Evolutionary conservation across 2,329 filamentous ascomycete species (phyloP), one percentile per base, ranked within the genome.

Genomic region (Pseudopithomyces maydicus): DNA sequence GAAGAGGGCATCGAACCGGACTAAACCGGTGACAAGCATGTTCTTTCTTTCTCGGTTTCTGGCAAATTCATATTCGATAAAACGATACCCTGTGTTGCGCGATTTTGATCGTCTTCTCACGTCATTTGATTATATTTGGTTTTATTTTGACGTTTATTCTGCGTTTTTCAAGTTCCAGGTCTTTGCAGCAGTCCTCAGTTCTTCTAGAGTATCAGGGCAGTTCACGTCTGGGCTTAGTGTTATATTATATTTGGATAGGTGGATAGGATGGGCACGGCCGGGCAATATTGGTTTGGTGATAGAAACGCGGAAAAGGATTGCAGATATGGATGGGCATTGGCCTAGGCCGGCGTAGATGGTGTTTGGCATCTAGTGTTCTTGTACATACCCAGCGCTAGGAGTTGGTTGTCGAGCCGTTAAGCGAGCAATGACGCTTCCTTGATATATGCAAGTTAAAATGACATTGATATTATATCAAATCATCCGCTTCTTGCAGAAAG

Each of bases 1-100:
- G 79, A 81, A 26, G 80, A 82, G 65, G 78, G 61, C 15, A 59
- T 66, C 20, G 75, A 77, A 56, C 70, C 74, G 15, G 71, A 74
- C 36, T 74, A 36, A 20, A 5, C 17, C n/a, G 29, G 17, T 20
- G 29, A 4, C 29, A 15, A 20, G 19, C 10, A 12, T 15, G 3
- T 32, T 47, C 15, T 32, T 20, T 35, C 29, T 14, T 19, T 47
- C 17, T 20, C 29, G 44, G 44, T 19, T 19, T 33, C 29, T 35
- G 29, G 29, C 17, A 47, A 4, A 12, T 35, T 47, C 22, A n/a
- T 26, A 12, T 35, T 35, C 29, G 17, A 47, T 33, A 46, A 7
- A 47, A 47, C 29, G 44, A 47, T 47, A 47, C 44, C 44, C 44
- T 12, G 15, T 47, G 29, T 35, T 47, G 29, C 44, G 29, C 44